Conservation (phyloP, 2,329 filamentous ascomycete species). For the Venturia aucupariae region DNA sequence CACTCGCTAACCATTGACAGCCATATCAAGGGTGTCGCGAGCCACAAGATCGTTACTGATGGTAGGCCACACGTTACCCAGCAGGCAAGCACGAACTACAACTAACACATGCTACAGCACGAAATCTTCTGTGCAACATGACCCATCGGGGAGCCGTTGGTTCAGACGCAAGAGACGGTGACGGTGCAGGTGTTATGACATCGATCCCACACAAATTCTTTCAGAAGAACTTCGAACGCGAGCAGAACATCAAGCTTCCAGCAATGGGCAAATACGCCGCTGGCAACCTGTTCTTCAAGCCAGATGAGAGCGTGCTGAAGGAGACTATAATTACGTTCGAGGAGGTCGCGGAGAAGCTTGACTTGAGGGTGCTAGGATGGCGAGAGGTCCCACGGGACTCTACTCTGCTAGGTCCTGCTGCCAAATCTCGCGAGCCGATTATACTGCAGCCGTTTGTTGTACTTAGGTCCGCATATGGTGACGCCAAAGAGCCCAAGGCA, state of each 20-base stretch:
- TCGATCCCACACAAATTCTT: constrained; percentile 98
- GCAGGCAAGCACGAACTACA: constrained; percentile 17
- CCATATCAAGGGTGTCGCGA: constrained; percentile 94
- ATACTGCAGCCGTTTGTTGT: constrained; percentile 96
- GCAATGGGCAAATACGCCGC: constrained; percentile 89
- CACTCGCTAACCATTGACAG: constrained; percentile 35
- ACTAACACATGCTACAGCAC: constrained; percentile 47
- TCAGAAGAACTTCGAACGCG: constrained; percentile 92
- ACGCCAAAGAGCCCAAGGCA: constrained; percentile 65
- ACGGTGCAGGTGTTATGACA: constrained; percentile 98
- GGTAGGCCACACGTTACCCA: constrained; percentile 48
- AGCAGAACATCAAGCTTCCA: constrained; percentile 80
- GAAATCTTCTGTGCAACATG: constrained; percentile 98
- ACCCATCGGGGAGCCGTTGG: constrained; percentile 97
- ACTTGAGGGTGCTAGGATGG: constrained; percentile 89
- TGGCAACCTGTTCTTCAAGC: constrained; percentile 98
- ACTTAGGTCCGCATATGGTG: constrained; percentile 72
- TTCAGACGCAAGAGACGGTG: constrained; percentile 94
- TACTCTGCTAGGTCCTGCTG: constrained; percentile 82
- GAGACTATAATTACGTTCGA: constrained; percentile 90
- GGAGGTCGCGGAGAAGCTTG: constrained; percentile 80
- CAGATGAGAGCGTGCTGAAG: constrained; percentile 78
- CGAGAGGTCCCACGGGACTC: constrained; percentile 92
- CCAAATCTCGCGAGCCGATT: constrained; percentile 85
- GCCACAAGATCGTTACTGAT: constrained; percentile 99